Evolutionary conservation across 495 filamentous ascomycete species (phyloP).

Genomic region (Pyronema omphalodes): DNA sequence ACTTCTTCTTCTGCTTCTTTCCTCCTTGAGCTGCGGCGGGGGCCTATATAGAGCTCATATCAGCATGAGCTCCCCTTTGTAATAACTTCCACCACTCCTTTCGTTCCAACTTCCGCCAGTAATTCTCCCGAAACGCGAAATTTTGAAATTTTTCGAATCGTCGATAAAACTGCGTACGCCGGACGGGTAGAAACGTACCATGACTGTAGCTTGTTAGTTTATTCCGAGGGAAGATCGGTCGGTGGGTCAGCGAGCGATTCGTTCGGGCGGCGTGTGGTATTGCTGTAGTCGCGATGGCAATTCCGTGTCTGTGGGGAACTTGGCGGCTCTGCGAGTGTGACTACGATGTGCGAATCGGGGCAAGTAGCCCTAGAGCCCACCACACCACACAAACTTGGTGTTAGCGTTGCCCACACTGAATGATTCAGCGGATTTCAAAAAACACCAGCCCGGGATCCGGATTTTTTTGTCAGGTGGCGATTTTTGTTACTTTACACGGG

Average conservation of each 20-base stretch:
- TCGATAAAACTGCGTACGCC: background rate
- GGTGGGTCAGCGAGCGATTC: background rate
- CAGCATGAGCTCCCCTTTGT: background rate
- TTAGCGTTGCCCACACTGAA: too few species aligned
- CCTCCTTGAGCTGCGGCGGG: constrained; percentile 63
- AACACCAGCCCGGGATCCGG: too few species aligned
- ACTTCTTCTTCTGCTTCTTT: constrained; percentile 99
- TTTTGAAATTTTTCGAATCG: background rate
- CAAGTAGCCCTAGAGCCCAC: too few species aligned
- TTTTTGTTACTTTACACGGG: too few species aligned
- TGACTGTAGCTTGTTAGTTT: constrained; percentile 1
- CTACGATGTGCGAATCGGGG: too few species aligned
- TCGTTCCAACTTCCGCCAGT: background rate
- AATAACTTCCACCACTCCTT: background rate
- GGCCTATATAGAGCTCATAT: constrained; percentile 32
- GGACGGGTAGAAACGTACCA: background rate
- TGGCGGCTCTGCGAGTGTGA: too few species aligned
- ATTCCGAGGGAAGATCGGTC: background rate
- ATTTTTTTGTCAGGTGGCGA: too few species aligned
- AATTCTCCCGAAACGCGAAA: background rate
- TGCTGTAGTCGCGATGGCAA: too few species aligned
- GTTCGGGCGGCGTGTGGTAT: too few species aligned
- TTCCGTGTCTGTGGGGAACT: too few species aligned
- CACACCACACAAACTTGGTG: too few species aligned
- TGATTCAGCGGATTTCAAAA: too few species aligned